Base-by-base conservation (phyloP, 371 early-diverging fungal genomes). In the Cokeromyces recurvatus region DNA sequence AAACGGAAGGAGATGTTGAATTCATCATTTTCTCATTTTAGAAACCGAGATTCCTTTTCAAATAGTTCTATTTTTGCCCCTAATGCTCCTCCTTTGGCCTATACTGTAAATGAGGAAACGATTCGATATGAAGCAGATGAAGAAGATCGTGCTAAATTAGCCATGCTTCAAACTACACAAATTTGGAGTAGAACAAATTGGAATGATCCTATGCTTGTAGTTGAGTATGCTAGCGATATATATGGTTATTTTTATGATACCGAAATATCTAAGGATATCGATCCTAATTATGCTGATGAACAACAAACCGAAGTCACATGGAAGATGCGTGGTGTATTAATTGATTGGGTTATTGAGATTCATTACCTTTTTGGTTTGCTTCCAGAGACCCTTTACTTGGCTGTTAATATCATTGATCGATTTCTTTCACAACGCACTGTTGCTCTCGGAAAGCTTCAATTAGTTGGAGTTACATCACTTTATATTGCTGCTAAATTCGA, bases 401-500 rank as follows among this genome's bases (percentile, higher is more conserved):
- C 96, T 16, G 89, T 98, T 46, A 96, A 97, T 74, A 77, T 99
- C 37, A 84, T 99, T 40, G 99, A 99, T 62, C 86, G 99, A 14
- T 98, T 98, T 72, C 80, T 99, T 17, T 90, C 95, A 17, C 56
- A 64, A 38, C 88, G 95, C 24, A 75, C 79, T 2, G 91, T 97
- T 2, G 83, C 90, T 0, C 55, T 92, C 20, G 76, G 76, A 39
- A 98, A 97, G 59, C 83, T 99, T 11, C 99, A 99, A 63, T 79
- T 98, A 11, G 97, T 98, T 16, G 99, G 99, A 2, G 77, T 97
- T 34, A 87, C 97, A 0, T 81, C 94, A 1, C 61, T 98, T 50
- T 90, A 95, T 53, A 83, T 99, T 48, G 97, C 99, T 1, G 73
- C 92, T 53, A 99, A 99, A 66, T 95, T 94, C 70, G 99, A 99